A percentile compares a stretch with the other conserved stretches of the same genome.
These are phyloP conservation scores for Eucalyptus rudis DNA, from an alignment of 345 rosid species.

Conservation along the genomic window DNA sequence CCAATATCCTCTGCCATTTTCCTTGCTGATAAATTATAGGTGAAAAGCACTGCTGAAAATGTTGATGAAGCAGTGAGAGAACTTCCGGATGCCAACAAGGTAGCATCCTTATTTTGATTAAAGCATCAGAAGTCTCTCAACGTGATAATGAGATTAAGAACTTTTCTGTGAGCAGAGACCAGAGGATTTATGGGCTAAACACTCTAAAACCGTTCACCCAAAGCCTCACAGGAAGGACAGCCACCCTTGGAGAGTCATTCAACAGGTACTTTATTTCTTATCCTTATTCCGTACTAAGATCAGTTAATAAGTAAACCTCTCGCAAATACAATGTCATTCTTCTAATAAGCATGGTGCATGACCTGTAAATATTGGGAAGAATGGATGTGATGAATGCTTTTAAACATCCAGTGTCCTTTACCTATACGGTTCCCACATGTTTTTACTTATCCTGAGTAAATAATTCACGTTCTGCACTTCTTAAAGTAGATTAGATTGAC, in stretches of 20 bases:
- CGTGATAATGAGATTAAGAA: background rate
- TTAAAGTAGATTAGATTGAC: background rate
- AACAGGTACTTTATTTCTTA: constrained; percentile 26
- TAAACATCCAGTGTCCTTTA: background rate
- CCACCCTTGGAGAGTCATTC: constrained; percentile 65
- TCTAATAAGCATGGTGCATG: background rate
- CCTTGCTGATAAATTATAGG: constrained; percentile 23
- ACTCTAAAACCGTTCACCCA: constrained; percentile 60
- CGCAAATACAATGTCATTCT: background rate
- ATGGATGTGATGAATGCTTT: background rate
- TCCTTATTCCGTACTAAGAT: background rate
- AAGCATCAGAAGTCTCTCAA: background rate
- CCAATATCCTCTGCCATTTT: background rate
- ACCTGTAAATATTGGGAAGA: background rate
- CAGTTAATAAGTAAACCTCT: background rate
- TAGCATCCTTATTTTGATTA: constrained; percentile 1
- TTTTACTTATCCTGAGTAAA: background rate
- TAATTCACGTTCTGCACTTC: background rate
- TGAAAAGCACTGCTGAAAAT: constrained; percentile 78
- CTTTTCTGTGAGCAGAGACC: constrained; percentile 47
- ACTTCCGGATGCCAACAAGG: constrained; percentile 95
- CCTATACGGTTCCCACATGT: background rate
- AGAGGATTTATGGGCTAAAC: constrained; percentile 91
- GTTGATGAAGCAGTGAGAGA: constrained; percentile 87
- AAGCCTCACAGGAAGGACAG: constrained; percentile 87